A percentile compares a stretch with the other conserved stretches of the same genome.
Conservation (phyloP, 139 green algal species). For the Gonium pectorale region DNA sequence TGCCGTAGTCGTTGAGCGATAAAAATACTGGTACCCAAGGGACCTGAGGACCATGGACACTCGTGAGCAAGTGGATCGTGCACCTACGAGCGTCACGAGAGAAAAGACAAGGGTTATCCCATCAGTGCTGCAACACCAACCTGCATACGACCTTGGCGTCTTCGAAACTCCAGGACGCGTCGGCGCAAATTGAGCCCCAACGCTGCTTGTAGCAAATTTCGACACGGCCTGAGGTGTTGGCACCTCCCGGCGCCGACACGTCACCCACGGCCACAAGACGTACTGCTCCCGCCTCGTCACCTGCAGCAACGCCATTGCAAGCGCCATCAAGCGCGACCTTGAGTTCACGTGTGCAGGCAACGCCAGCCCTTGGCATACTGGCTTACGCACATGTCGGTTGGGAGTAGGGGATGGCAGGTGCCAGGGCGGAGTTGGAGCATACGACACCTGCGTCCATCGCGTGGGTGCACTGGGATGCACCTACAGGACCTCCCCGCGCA, state of each 20-base stretch:
- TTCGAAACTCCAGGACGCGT: neutral
- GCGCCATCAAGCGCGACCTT: no score
- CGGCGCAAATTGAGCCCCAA: conserved; percentile 8
- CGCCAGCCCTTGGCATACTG: no score
- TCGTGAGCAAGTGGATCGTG: no score
- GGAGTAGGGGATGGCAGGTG: neutral
- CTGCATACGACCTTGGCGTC: conserved; percentile 15
- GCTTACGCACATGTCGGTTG: neutral
- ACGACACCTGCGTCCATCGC: conserved; percentile 6
- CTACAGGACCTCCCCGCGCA: neutral
- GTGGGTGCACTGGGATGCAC: conserved; percentile 3
- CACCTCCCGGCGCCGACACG: neutral
- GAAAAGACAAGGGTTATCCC: no score
- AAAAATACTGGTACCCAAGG: neutral
- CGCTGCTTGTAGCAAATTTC: conserved; percentile 20
- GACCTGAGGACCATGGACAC: no score
- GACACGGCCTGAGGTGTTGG: neutral
- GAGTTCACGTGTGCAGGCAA: no score
- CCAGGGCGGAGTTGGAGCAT: neutral
- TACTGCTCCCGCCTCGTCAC: neutral
- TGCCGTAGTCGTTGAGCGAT: neutral
- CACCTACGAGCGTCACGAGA: no score
- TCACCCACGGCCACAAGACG: neutral
- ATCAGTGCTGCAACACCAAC: no score
- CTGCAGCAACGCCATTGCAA: no score